These are phyloP conservation scores for Papiliotrema fonsecae DNA, from an alignment of 1,284 basidiomycete species.

Conservation along the genomic window DNA sequence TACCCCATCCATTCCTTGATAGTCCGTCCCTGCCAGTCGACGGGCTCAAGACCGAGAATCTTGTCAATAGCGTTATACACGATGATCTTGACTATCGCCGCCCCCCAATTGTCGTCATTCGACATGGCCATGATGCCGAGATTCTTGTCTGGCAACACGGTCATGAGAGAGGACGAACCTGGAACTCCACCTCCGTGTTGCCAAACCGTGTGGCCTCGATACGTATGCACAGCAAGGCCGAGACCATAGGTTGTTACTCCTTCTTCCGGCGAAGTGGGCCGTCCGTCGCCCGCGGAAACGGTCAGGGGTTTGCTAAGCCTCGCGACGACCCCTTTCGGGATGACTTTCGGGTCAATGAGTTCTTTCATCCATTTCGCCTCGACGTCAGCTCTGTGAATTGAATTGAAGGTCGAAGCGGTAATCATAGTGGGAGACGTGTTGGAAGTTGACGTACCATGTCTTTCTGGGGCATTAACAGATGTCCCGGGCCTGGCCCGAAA, in stretches of 20 bases:
- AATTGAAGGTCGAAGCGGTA: neutral
- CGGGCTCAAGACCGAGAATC: constrained; percentile 12
- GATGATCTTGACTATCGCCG: constrained; percentile 9
- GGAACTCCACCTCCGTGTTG: constrained; percentile 26
- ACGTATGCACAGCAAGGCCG: constrained; percentile 17
- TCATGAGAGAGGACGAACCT: constrained; percentile 17
- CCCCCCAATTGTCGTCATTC: constrained; percentile 28
- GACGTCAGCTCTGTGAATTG: neutral
- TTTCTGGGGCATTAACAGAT: neutral
- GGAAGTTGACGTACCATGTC: neutral
- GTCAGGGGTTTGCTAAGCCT: constrained; percentile 14
- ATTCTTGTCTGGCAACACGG: constrained; percentile 15
- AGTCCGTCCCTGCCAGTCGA: neutral
- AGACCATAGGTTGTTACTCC: constrained; percentile 20
- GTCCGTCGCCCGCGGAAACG: constrained; percentile 3
- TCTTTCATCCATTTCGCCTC: constrained; percentile 28
- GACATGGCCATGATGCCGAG: constrained; percentile 21
- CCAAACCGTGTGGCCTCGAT: constrained; percentile 20
- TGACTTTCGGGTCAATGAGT: constrained; percentile 22
- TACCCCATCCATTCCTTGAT: neutral
- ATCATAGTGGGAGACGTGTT: neutral
- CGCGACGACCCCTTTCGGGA: constrained; percentile 9
- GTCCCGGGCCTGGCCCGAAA: neutral
- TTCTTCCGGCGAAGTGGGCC: constrained; percentile 10
- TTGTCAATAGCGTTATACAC: constrained; percentile 19